Evolutionary conservation across 768 basidiomycete species (phyloP).

Genomic region (Phaffia australis): DNA sequence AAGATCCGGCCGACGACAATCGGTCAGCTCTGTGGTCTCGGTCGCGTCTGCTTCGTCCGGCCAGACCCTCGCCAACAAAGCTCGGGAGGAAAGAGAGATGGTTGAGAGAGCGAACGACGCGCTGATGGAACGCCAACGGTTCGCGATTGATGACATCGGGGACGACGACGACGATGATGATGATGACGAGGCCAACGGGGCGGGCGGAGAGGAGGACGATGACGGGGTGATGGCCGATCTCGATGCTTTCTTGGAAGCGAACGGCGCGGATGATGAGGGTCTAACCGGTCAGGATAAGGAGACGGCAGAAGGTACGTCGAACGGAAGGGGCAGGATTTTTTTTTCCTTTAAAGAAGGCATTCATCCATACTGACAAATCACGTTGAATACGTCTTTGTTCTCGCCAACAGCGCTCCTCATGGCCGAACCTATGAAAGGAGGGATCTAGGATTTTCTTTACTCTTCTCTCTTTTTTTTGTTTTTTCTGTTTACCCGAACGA

Average conservation of each 20-base stretch:
- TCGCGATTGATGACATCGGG: constrained; percentile 91
- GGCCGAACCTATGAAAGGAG: constrained; percentile 9
- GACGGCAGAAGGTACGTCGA: constrained; percentile 34
- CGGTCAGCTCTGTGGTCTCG: constrained; percentile 35
- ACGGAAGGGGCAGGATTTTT: too few species aligned
- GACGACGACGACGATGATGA: constrained; percentile 68
- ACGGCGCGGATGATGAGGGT: constrained; percentile 45
- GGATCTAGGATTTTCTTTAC: background rate
- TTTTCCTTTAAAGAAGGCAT: too few species aligned
- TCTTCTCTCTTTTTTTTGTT: background rate
- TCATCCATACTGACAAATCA: too few species aligned
- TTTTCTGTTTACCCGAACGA: background rate
- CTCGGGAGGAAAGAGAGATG: constrained; percentile 44
- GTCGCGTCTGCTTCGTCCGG: constrained; percentile 34
- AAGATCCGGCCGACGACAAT: constrained; percentile 10
- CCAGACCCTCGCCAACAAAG: constrained; percentile 31
- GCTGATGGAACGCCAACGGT: constrained; percentile 81
- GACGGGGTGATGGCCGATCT: constrained; percentile 87
- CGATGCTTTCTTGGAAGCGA: constrained; percentile 87
- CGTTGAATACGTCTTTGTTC: too few species aligned
- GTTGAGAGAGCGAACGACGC: constrained; percentile 67
- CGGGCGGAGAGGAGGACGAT: constrained; percentile 48
- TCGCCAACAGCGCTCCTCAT: background rate
- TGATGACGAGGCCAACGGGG: constrained; percentile 37
- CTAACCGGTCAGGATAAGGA: constrained; percentile 38